phyloP scores from a whole-genome alignment of 1,139 yeast genomes.

The Lizanozyma gosingica region DNA sequence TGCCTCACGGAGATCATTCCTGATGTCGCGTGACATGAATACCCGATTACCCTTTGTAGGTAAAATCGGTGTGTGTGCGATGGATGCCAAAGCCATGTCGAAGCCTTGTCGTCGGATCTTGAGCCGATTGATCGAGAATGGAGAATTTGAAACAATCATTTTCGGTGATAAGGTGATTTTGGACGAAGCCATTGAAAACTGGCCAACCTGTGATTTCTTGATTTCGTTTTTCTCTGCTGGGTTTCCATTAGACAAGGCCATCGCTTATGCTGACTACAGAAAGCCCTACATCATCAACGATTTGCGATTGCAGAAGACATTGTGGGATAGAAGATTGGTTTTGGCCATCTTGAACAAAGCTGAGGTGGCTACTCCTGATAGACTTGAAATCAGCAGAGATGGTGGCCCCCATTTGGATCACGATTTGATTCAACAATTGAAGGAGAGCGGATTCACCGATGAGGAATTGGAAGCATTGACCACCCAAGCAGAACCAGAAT shows the following conservation, averaged over 20 bases:
- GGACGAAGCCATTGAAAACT: conserved; percentile 86
- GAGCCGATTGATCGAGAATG: conserved; percentile 80
- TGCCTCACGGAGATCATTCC: conserved; percentile 35
- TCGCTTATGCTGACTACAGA: conserved; percentile 77
- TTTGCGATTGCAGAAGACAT: conserved; percentile 77
- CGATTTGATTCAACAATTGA: conserved; percentile 41
- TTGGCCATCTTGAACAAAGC: conserved; percentile 73
- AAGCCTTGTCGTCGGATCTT: conserved; percentile 92
- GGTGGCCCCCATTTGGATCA: conserved; percentile 86
- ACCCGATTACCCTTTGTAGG: conserved; percentile 70
- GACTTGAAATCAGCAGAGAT: conserved; percentile 87
- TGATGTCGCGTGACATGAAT: conserved; percentile 33
- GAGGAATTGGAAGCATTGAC: conserved; percentile 53
- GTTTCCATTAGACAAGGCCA: conserved; percentile 93
- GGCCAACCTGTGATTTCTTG: conserved; percentile 98
- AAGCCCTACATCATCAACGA: conserved; percentile 90
- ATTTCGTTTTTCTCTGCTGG: conserved; percentile 93
- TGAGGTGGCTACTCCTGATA: conserved; percentile 77
- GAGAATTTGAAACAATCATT: conserved; percentile 93
- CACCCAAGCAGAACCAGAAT: conserved; percentile 62
- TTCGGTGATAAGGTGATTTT: conserved; percentile 96
- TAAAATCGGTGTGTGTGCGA: conserved; percentile 96
- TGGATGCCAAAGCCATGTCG: conserved; percentile 94
- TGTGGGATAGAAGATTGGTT: conserved; percentile 95
- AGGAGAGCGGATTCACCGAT: conserved; percentile 27